phyloP scores from a whole-genome alignment of 2,329 filamentous ascomycete species.

The Rhynchosporium graminicola region DNA sequence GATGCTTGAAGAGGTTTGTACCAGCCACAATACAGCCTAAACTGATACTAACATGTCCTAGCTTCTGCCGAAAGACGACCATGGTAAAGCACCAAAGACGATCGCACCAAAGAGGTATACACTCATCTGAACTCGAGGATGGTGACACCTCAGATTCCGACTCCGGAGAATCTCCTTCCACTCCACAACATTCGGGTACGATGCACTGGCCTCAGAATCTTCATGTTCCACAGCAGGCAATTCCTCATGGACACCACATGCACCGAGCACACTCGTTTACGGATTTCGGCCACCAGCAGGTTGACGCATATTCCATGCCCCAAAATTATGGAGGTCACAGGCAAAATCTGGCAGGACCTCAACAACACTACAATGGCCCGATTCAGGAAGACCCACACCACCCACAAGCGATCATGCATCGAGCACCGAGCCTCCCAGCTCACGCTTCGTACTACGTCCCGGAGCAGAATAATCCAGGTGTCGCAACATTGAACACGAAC shows the following conservation, averaged over 20 bases:
- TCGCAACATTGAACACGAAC: slow-evolving; percentile 61
- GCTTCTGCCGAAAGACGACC: slow-evolving; percentile 72
- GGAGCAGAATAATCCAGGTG: slow-evolving; percentile 61
- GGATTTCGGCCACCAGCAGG: slow-evolving; percentile 54
- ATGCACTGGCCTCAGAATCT: slow-evolving; percentile 54
- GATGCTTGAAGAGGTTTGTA: slow-evolving; percentile 41
- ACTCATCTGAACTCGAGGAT: slow-evolving; percentile 51
- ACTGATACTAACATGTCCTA: slow-evolving; percentile 39
- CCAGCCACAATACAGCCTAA: slow-evolving; percentile 15
- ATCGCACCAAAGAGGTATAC: slow-evolving; percentile 59
- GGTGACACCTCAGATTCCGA: slow-evolving; percentile 42
- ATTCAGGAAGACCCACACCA: slow-evolving; percentile 46
- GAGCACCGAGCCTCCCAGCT: slow-evolving; percentile 37
- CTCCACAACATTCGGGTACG: slow-evolving; percentile 52
- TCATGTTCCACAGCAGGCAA: slow-evolving; percentile 44
- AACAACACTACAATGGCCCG: slow-evolving; percentile 46
- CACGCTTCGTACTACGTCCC: slow-evolving; percentile 52
- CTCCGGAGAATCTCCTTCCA: slow-evolving; percentile 57
- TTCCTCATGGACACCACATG: slow-evolving; percentile 35
- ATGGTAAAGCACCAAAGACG: slow-evolving; percentile 68
- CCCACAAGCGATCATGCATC: slow-evolving; percentile 44
- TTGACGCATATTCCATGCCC: slow-evolving; percentile 38
- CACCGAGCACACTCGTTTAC: slow-evolving; percentile 57
- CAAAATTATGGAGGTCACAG: slow-evolving; percentile 47
- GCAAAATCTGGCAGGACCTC: slow-evolving; percentile 49